A percentile compares a stretch with the other conserved stretches of the same genome.
Evolutionary conservation across 345 rosid species (phyloP).

Genomic region (Corchorus olitorius): DNA sequence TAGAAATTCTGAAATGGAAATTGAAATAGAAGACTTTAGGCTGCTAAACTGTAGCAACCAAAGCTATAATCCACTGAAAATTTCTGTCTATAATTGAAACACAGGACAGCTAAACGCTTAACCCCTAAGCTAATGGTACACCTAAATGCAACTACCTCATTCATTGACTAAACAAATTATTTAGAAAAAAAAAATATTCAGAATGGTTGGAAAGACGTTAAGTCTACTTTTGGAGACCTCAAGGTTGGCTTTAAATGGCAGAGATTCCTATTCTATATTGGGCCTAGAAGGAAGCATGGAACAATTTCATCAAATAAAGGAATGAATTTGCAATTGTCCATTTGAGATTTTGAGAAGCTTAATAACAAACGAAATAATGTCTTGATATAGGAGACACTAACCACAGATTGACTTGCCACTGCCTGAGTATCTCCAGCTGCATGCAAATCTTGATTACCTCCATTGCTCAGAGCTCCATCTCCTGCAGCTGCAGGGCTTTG

Average conservation of each 20-base stretch:
- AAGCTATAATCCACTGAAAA: neutral
- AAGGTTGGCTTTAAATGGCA: neutral
- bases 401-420: conserved; percentile 13
- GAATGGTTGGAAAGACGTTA: neutral
- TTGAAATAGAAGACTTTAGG: neutral
- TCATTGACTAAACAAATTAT: neutral
- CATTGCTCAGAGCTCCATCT: conserved; percentile 14
- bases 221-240: neutral
- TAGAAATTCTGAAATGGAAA: neutral
- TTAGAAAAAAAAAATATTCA: neutral
- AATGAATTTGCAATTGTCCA: neutral
- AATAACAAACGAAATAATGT: neutral
- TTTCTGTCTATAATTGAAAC: neutral
- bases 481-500: neutral
- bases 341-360: neutral
- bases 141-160: neutral
- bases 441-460: conserved; percentile 9
- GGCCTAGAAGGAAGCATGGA: neutral
- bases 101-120: neutral
- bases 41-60: neutral
- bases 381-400: conserved; percentile 6
- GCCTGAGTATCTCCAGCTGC: conserved; percentile 6
- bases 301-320: neutral
- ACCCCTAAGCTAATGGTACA: neutral
- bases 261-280: neutral